A percentile compares a stretch with the other conserved stretches of the same genome.
Conservation (phyloP, 371 early-diverging fungal species). For the Rhizopus delemar region DNA sequence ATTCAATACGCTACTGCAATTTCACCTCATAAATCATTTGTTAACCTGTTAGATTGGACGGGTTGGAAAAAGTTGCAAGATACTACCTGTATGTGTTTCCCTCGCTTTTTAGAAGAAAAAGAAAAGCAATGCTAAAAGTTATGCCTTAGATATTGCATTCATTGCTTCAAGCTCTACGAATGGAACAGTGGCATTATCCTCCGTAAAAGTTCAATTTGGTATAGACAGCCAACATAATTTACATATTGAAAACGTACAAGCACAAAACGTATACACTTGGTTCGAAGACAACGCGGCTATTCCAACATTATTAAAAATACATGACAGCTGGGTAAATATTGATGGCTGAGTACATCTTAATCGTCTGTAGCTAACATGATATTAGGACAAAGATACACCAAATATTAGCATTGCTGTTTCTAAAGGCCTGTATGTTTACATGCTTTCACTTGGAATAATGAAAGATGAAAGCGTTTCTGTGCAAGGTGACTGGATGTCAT, state of each 20-base stretch:
- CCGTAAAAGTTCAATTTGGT: constrained; percentile 3
- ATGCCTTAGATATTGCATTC: constrained; percentile 10
- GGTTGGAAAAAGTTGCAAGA: constrained; percentile 13
- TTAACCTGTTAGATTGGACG: constrained; percentile 22
- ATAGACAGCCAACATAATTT: neutral
- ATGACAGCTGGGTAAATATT: constrained; percentile 11
- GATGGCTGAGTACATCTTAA: neutral
- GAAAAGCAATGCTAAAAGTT: neutral
- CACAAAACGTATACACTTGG: constrained; percentile 10
- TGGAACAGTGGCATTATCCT: constrained; percentile 22
- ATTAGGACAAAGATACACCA: neutral
- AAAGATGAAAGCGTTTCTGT: neutral
- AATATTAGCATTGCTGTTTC: constrained; percentile 20
- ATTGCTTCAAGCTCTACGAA: constrained; percentile 19
- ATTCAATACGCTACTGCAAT: neutral
- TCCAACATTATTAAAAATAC: constrained; percentile 12
- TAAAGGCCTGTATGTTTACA: constrained; percentile 10
- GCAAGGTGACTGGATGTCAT: constrained; percentile 11
- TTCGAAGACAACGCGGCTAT: constrained; percentile 14
- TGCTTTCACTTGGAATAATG: neutral
- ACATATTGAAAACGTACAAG: constrained; percentile 6
- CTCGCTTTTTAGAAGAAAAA: neutral
- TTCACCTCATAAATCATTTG: constrained; percentile 16
- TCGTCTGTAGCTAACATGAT: neutral
- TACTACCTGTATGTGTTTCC: constrained; percentile 5